A percentile compares a stretch with the other conserved stretches of the same genome.
Conservation (phyloP, 192 early-diverging fungal species). For the Mortierella antarctica region DNA sequence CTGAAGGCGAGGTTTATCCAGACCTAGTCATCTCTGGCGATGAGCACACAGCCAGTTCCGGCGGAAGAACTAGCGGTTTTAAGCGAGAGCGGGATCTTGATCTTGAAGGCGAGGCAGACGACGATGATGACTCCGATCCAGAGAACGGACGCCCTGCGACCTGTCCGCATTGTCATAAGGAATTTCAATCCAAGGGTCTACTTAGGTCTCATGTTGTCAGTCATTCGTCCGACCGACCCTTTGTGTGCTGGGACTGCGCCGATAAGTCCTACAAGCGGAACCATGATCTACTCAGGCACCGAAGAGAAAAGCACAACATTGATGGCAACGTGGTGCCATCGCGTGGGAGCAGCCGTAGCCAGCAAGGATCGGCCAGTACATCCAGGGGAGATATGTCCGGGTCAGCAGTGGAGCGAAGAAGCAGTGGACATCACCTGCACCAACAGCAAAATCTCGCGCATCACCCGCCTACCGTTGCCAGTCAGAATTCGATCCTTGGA, state of each 20-base stretch:
- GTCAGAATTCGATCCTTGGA: not conserved
- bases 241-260: conserved; percentile 33
- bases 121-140: conserved; percentile 16
- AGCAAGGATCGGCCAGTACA: not conserved
- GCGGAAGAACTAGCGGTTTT: not conserved
- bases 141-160: conserved; percentile 13
- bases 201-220: conserved; percentile 41
- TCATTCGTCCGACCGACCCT: conserved; percentile 35
- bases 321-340: conserved; percentile 16
- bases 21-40: not conserved
- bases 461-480: conserved; percentile 18
- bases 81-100: not conserved
- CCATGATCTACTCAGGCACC: conserved; percentile 42
- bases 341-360: conserved; percentile 22
- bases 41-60: not conserved
- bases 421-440: not conserved
- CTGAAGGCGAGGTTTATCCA: too few species aligned
- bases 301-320: conserved; percentile 41
- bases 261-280: conserved; percentile 51
- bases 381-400: not conserved
- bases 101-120: not conserved
- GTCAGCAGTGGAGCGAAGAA: not conserved
- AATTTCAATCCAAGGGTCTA: conserved; percentile 37
- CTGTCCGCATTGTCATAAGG: conserved; percentile 25
- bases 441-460: not conserved